A percentile compares a stretch with the other conserved stretches of the same genome.
These are phyloP conservation scores for Tripterygium wilfordii DNA, from an alignment of 177 flowering plant species.

Conservation along the genomic window DNA sequence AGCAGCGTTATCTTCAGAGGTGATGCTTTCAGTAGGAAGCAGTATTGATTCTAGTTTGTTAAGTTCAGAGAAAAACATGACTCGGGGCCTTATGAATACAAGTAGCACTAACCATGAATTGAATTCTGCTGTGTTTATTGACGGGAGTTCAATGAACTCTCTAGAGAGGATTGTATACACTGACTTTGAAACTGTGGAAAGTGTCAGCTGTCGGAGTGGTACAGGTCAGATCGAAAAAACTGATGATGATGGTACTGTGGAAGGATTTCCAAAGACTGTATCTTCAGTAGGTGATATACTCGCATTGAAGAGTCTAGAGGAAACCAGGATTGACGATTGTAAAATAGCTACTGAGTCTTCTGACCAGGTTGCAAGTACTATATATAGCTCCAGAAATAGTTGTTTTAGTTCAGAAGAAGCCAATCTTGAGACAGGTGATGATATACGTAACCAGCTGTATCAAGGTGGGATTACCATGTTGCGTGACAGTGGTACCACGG, in stretches of 20 bases:
- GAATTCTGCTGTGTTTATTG: background rate
- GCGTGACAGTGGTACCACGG: constrained; percentile 3
- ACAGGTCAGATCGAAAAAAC: constrained; percentile 1
- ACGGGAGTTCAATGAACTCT: background rate
- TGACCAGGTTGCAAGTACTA: background rate
- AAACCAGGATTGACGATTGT: background rate
- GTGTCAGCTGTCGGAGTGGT: constrained; percentile 4
- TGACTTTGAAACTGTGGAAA: constrained; percentile 3
- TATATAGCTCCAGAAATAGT: constrained; percentile 3
- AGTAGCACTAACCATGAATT: background rate
- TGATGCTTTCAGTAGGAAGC: background rate
- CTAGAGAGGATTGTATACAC: constrained; percentile 1
- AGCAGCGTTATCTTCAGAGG: background rate
- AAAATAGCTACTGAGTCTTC: background rate
- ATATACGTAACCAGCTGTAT: constrained; percentile 4
- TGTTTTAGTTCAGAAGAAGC: constrained; percentile 1
- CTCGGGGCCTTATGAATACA: background rate
- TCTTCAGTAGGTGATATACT: background rate
- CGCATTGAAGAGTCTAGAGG: constrained; percentile 8
- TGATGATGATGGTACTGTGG: constrained; percentile 1
- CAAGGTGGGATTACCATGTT: background rate
- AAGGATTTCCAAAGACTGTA: constrained; percentile 2
- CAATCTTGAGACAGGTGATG: background rate
- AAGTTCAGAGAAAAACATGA: constrained; percentile 6
- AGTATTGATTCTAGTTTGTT: constrained; percentile 1